phyloP scores from a whole-genome alignment of 441 rosid genomes.

The Aleurites moluccanus region DNA sequence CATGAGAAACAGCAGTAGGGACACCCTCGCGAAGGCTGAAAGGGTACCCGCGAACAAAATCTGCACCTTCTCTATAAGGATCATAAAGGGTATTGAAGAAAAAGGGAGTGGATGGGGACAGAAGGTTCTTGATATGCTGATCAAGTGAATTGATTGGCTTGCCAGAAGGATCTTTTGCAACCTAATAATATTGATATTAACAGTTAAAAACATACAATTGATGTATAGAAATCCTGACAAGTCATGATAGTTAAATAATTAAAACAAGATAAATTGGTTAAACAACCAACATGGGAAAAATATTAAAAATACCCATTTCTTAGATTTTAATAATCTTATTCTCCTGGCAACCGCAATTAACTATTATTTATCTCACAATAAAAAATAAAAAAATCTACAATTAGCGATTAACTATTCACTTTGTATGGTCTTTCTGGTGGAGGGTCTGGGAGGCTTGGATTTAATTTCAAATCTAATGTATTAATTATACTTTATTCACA shows the following conservation, averaged over 20 bases:
- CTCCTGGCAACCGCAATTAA: no score
- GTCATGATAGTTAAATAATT: not conserved
- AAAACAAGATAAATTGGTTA: not conserved
- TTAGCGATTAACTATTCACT: not conserved
- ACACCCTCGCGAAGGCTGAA: constrained; percentile 94
- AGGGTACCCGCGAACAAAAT: constrained; percentile 97
- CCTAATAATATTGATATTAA: constrained; percentile 28
- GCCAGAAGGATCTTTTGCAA: constrained; percentile 84
- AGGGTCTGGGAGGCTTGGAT: not conserved
- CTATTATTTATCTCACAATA: not conserved
- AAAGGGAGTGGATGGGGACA: constrained; percentile 77
- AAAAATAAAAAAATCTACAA: no score
- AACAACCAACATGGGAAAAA: not conserved
- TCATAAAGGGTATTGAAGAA: constrained; percentile 98
- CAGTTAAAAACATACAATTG: not conserved
- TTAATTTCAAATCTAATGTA: not conserved
- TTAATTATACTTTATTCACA: not conserved
- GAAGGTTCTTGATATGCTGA: constrained; percentile 89
- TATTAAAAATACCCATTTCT: not conserved
- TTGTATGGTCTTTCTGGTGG: not conserved
- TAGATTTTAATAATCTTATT: not conserved
- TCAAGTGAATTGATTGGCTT: constrained; percentile 79
- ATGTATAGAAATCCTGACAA: not conserved
- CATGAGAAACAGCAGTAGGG: constrained; percentile 93
- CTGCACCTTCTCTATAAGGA: constrained; percentile 86